Base-by-base conservation (phyloP, 768 basidiomycete genomes). In the Phaffia tasmanica region DNA sequence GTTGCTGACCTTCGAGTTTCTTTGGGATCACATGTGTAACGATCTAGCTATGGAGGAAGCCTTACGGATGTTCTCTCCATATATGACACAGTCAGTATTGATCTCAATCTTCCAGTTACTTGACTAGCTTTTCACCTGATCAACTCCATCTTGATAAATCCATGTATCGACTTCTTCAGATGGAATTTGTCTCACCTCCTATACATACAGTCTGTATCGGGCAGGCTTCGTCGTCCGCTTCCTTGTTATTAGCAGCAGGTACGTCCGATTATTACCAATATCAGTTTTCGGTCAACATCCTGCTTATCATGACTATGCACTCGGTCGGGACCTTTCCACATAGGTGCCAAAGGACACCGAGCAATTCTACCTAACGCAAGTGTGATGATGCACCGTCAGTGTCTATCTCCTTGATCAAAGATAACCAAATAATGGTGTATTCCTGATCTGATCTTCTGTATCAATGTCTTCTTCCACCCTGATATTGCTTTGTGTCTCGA, bases 171-270 rank as follows among this genome's bases (percentile, higher is more conserved):
- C 49, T 67, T 21, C 25, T 56, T 21, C 54, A 29, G 35, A 42
- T 42, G 69, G 74, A 89, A 86, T 98, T 95, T 76, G 87, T 98
- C 70, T 86, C 88, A 14, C 86, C 89, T 59, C 90, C 93, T 1
- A 93, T 98, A 70, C 91, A 97, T 74, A 98, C 94, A 0, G 97
- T 97, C 77, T 91, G 92, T 75, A 81, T 97, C 68, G 94, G 94
- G 30, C 85, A 94, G 76, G 94, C 94, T 27, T 89, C 89, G 66
- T 91, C 89, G 25, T 95, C 97, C 90, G 94, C 89, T 14, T 93
- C 90, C 57, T 81, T 97, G 58, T 82, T 98, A 18, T 82, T 98
- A 5, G 87, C 90, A 8, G 91, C 90, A 56, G 92, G 83, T 77
- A 63, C 61, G 78, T 75, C 11, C 21, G 2, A 6, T 35, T 29